phyloP scores from a whole-genome alignment of 371 early-diverging fungal species.

The Lichtheimia ornata region DNA sequence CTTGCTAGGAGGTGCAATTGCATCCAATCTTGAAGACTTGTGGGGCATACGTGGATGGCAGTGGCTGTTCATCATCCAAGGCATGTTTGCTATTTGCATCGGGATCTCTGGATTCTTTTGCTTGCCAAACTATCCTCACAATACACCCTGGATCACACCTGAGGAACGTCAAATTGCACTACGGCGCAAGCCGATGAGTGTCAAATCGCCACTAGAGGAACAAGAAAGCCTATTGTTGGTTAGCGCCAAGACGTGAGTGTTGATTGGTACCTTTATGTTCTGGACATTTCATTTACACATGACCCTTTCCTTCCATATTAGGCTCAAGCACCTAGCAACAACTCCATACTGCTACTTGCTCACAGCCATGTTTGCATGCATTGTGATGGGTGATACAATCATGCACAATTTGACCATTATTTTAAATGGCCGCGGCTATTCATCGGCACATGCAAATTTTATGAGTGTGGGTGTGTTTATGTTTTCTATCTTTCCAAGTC shows the following conservation, averaged over 20 bases:
- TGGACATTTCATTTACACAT: not conserved
- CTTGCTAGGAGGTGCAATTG: slow-evolving; percentile 5
- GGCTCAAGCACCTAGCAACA: slow-evolving; percentile 6
- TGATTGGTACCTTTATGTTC: not conserved
- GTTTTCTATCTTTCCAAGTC: slow-evolving; percentile 1
- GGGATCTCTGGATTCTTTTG: slow-evolving; percentile 2
- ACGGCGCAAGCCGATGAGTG: slow-evolving; percentile 24
- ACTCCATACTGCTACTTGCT: slow-evolving; percentile 10
- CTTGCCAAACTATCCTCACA: slow-evolving; percentile 9
- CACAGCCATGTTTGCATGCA: slow-evolving; percentile 7
- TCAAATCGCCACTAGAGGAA: not conserved
- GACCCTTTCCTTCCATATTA: slow-evolving; percentile 5
- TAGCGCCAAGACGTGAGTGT: slow-evolving; percentile 9
- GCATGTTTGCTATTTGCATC: slow-evolving; percentile 5
- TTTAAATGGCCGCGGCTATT: slow-evolving; percentile 8
- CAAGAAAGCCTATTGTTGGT: slow-evolving; percentile 7
- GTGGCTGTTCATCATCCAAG: slow-evolving; percentile 11
- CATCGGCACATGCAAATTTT: slow-evolving; percentile 7
- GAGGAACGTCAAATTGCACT: slow-evolving; percentile 52
- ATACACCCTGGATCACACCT: slow-evolving; percentile 31
- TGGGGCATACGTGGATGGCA: slow-evolving; percentile 5
- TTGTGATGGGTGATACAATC: slow-evolving; percentile 6
- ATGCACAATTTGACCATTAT: slow-evolving; percentile 9
- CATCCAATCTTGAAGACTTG: not conserved
- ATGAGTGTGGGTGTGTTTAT: slow-evolving; percentile 1